A percentile compares a stretch with the other conserved stretches of the same genome.
Conservation (phyloP, 129 eudicot species). For the Centaurea solstitialis region DNA sequence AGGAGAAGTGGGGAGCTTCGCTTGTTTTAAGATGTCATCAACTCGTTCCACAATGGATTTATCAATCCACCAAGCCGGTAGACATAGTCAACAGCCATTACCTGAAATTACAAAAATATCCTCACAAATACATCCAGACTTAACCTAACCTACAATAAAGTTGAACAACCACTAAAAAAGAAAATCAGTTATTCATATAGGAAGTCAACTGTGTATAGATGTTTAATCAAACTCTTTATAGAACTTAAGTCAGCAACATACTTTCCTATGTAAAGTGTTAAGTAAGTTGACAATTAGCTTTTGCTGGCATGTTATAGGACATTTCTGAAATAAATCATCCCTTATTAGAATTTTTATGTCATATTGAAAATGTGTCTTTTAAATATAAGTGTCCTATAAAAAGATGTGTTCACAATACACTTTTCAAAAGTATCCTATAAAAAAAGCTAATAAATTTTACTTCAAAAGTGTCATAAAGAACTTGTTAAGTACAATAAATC, state of each 20-base stretch:
- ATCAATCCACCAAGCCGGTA: constrained; percentile 95
- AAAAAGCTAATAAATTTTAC: not conserved
- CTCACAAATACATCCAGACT: constrained; percentile 2
- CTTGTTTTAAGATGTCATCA: constrained; percentile 56
- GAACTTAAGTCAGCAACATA: not conserved
- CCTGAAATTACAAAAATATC: constrained; percentile 50
- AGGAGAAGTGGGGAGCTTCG: constrained; percentile 82
- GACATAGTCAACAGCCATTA: constrained; percentile 98
- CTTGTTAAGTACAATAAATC: not conserved
- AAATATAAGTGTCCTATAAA: not conserved
- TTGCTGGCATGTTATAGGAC: not conserved
- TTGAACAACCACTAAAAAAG: not conserved
- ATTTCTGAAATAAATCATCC: not conserved
- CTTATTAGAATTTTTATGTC: not conserved
- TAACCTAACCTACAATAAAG: not conserved
- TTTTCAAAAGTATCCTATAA: not conserved
- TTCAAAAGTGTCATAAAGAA: not conserved
- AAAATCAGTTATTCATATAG: not conserved
- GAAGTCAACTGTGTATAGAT: not conserved
- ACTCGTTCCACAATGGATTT: constrained; percentile 68
- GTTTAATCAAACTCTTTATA: not conserved
- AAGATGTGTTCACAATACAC: not conserved
- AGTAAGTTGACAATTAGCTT: not conserved
- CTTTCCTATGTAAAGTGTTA: not conserved
- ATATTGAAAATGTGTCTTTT: not conserved